Evolutionary conservation across 1,284 basidiomycete species (phyloP).

Genomic region (Rugosomyces carneus): DNA sequence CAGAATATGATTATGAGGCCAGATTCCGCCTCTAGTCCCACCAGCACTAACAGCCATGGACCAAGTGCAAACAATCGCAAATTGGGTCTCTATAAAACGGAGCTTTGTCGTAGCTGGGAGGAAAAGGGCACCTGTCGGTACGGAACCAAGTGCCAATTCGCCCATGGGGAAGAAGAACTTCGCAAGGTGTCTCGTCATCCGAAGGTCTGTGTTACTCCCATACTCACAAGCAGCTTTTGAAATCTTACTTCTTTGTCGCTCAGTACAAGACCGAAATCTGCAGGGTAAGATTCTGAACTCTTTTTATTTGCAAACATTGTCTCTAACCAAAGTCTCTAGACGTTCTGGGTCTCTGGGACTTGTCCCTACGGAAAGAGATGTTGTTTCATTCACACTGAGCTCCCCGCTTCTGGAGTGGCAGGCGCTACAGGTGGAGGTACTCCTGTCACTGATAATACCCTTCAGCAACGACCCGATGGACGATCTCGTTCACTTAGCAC

Average conservation of each 20-base stretch:
- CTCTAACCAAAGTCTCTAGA: slow-evolving; percentile 36
- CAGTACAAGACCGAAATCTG: slow-evolving; percentile 93
- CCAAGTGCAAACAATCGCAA: slow-evolving; percentile 87
- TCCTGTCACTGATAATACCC: slow-evolving; percentile 42
- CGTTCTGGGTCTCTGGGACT: slow-evolving; percentile 87
- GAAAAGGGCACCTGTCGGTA: slow-evolving; percentile 89
- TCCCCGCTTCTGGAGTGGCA: slow-evolving; percentile 53
- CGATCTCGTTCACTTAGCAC: slow-evolving; percentile 64
- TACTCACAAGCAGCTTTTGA: neutral
- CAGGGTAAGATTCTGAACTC: slow-evolving; percentile 46
- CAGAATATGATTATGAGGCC: slow-evolving; percentile 27
- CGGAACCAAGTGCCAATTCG: slow-evolving; percentile 83
- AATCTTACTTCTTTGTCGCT: slow-evolving; percentile 7
- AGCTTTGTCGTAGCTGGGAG: slow-evolving; percentile 89
- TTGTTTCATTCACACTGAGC: slow-evolving; percentile 86
- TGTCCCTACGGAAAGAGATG: slow-evolving; percentile 88
- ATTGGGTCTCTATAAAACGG: slow-evolving; percentile 86
- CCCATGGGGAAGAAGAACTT: slow-evolving; percentile 84
- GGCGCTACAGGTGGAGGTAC: slow-evolving; percentile 26
- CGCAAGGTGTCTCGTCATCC: slow-evolving; percentile 78
- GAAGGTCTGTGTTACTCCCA: slow-evolving; percentile 48
- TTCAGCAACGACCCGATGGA: slow-evolving; percentile 45
- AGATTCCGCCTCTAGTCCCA: slow-evolving; percentile 32
- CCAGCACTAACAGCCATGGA: slow-evolving; percentile 42
- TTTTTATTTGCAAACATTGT: slow-evolving; percentile 8